A percentile compares a stretch with the other conserved stretches of the same genome.
These are phyloP conservation scores for Paraphaeosphaeria minitans DNA, from an alignment of 2,329 filamentous ascomycete species.

Conservation along the genomic window DNA sequence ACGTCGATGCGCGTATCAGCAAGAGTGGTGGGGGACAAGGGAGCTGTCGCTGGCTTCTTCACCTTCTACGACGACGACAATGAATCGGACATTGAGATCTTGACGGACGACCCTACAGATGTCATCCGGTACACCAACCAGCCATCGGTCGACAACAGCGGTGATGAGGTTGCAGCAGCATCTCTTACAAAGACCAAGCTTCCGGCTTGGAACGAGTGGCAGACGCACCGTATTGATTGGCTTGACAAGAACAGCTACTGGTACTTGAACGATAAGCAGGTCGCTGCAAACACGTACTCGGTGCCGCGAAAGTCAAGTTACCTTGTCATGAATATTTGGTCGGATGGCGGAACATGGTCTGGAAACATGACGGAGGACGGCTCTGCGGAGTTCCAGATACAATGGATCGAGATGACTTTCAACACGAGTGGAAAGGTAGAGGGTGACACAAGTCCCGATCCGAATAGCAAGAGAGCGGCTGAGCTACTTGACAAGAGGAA, in stretches of 20 bases:
- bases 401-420: slow-evolving; percentile 67
- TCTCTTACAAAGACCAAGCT: slow-evolving; percentile 58
- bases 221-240: slow-evolving; percentile 66
- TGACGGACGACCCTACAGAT: slow-evolving; percentile 53
- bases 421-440: slow-evolving; percentile 45
- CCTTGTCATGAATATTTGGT: slow-evolving; percentile 66
- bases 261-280: slow-evolving; percentile 59
- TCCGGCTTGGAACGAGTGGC: slow-evolving; percentile 60
- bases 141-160: slow-evolving; percentile 56
- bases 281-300: slow-evolving; percentile 61
- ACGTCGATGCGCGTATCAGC: slow-evolving; percentile 56
- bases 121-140: slow-evolving; percentile 65
- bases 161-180: slow-evolving; percentile 53
- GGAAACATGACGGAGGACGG: slow-evolving; percentile 61
- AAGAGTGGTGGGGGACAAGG: slow-evolving; percentile 51
- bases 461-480: slow-evolving; percentile 24
- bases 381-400: slow-evolving; percentile 62
- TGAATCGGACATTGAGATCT: slow-evolving; percentile 60
- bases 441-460: slow-evolving; percentile 21
- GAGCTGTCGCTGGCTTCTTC: slow-evolving; percentile 63
- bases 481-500: slow-evolving; percentile 23
- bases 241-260: slow-evolving; percentile 59
- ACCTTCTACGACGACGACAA: slow-evolving; percentile 54
- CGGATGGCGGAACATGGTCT: slow-evolving; percentile 64
- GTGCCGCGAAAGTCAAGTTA: slow-evolving; percentile 59